These are phyloP conservation scores for Begonia peltatifolia DNA, from an alignment of 306 rosid genomes.

Conservation along the genomic window DNA sequence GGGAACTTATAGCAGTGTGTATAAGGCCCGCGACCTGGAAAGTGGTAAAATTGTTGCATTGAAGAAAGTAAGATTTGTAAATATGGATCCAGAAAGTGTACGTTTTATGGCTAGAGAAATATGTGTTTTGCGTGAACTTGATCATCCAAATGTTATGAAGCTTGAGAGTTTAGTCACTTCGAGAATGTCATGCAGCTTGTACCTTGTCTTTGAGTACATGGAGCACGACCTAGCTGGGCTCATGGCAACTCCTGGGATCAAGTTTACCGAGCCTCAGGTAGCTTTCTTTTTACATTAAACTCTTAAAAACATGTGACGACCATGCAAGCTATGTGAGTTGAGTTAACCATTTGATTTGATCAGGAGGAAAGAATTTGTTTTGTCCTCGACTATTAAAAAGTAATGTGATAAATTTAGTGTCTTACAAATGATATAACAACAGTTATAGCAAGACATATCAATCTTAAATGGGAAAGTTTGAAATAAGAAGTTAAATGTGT, in stretches of 20 bases:
- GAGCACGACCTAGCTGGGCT: conserved; percentile 88
- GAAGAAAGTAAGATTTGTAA: conserved; percentile 82
- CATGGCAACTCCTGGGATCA: conserved; percentile 39
- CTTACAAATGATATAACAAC: no score
- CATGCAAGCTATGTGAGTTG: no score
- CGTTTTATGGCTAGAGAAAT: conserved; percentile 98
- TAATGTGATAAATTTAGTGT: no score
- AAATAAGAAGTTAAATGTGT: no score
- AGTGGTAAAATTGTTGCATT: conserved; percentile 75
- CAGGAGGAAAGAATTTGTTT: no score
- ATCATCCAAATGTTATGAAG: conserved; percentile 90
- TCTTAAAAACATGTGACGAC: no score
- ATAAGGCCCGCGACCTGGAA: conserved; percentile 72
- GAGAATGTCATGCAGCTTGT: conserved; percentile 56
- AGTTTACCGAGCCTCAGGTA: conserved; percentile 80
- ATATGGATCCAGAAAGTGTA: conserved; percentile 74
- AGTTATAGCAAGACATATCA: no score
- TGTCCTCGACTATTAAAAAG: no score
- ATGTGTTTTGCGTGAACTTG: conserved; percentile 71
- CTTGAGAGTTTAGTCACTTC: conserved; percentile 80
- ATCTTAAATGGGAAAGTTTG: no score
- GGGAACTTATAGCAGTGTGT: conserved; percentile 89
- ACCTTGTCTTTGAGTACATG: conserved; percentile 95
- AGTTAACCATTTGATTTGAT: no score
- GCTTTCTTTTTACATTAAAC: background rate